Conservation (phyloP, 371 early-diverging fungal genomes). For the Rhizomucor pusillus region DNA sequence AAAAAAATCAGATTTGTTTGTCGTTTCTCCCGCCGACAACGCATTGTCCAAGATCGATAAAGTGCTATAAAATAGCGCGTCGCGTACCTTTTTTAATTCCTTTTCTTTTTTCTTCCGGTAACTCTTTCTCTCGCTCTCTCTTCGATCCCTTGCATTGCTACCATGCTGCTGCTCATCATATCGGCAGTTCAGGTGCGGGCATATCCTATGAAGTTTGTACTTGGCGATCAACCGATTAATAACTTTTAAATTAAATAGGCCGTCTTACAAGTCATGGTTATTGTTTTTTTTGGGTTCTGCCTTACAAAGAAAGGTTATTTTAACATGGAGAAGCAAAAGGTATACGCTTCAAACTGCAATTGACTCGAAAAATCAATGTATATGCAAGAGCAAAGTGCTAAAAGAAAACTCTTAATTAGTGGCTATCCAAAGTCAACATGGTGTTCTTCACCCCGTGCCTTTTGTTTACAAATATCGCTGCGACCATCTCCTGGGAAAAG, state of each 20-base stretch:
- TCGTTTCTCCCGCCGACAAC: background rate
- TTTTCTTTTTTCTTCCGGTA: background rate
- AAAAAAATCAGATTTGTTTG: conserved; percentile 4
- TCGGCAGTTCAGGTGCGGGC: conserved; percentile 17
- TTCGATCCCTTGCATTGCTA: no score
- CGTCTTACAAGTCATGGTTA: conserved; percentile 58
- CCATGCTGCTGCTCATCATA: conserved; percentile 15
- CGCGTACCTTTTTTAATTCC: background rate
- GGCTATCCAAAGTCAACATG: conserved; percentile 59
- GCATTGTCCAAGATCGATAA: background rate
- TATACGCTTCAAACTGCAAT: conserved; percentile 9
- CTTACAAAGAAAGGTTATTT: conserved; percentile 51
- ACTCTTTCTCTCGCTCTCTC: conserved; percentile 2
- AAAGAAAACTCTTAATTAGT: conserved; percentile 25
- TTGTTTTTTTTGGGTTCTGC: conserved; percentile 50
- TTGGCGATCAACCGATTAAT: no score
- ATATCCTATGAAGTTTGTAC: no score
- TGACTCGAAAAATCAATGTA: no score
- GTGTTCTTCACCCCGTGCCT: conserved; percentile 69
- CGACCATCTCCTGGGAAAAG: conserved; percentile 56
- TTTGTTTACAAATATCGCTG: conserved; percentile 68
- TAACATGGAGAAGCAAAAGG: conserved; percentile 54
- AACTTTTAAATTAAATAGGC: conserved; percentile 34
- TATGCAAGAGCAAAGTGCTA: no score
- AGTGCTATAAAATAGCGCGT: conserved; percentile 1